Base-by-base conservation (phyloP, 148 eudicot genomes). In the Linanthus parryae region DNA sequence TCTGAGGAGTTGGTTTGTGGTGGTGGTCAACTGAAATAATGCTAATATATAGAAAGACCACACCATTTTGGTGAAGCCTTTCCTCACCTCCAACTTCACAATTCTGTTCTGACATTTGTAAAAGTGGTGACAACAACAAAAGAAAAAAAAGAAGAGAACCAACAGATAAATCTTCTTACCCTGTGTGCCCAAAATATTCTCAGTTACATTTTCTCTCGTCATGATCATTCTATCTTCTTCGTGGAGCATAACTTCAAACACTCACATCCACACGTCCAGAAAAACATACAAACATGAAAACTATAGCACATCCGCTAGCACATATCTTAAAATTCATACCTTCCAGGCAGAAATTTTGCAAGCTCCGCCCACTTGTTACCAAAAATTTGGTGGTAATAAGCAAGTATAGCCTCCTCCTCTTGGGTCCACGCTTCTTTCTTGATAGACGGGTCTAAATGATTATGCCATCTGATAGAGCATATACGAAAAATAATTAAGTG, bases 331-430 rank as follows among this genome's bases (percentile, higher is more conserved):
- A 47, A 28, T 30, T 36, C 28, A 48, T 78, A 89, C 97, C 97
- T 85, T 80, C 97, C 97, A 14, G 95, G 97, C 30, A 89, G 79
- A 71, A 71, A 80, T 65, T 54, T 77, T 2, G 97, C 87, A 31
- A 89, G 73, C 56, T 85, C 81, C 33, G 91, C 94, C 97, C 97
- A 89, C 67, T 77, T 82, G 66, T 89, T 89, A 21, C 97, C 97
- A 52, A 68, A 74, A 37, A 68, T 55, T 62, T 75, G 68, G 35
- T 85, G 97, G 68, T 73, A 80, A 56, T 75, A 54, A 18, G 65
- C 16, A 48, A 89, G 81, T 48, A 71, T 41, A 20, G 77, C 69
- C 44, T 85, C 94, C 67, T 89, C 97, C 56, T 71, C 83, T 54
- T 69, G 45, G 18, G 83, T 77, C 97, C 97, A 89, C 2, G 88